Base-by-base conservation (phyloP, 2,329 filamentous ascomycete species). In the Paecilomyces fulvus region DNA sequence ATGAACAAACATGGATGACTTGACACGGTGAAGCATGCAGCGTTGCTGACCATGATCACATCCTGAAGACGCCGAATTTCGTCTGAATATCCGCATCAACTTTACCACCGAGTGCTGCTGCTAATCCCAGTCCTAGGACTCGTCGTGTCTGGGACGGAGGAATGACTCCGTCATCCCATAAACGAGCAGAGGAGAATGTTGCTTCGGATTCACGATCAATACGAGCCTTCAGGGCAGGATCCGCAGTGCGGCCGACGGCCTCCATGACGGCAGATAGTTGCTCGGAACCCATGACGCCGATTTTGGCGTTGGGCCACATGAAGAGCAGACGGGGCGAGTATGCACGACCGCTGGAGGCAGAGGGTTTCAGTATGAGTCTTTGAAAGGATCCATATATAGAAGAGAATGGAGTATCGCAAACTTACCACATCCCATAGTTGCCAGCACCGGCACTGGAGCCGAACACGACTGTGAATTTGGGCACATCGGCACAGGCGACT, bases 281-380 rank as follows among this genome's bases (percentile, higher is more conserved):
- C 75, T 96, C 92, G 46, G 88, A 83, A 20, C 94, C 94, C 94
- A 99, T 99, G 64, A 99, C 92, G 30, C 89, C 90, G 53, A 96
- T 90, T 68, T 89, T 88, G n/a, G 94, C 91, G 65, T 95, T 96
- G 46, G 94, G 94, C 94, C 94, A 99, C 80, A 92, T 95, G 85
- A 90, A 96, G 59, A 97, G 75, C 72, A 97, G 90, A 11, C 91
- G 80, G 0, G 92, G 92, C n/a, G 83, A 84, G 73, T 96, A 99
- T 1, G 94, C 92, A 53, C 94, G 83, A 21, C 94, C 94, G 69
- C 90, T 83, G 57, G 1, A 17, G 37, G 5, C 51, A 37, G 43
- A 57, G 48, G 30, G 58, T 51, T 55, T 56, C 49, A 49, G 46
- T 23, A 49, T 46, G 14, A 52, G 30, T n/a, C 28, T 57, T 57